Base-by-base conservation (phyloP, 108 stramenopile genomes). In the Ochromonas danica region DNA sequence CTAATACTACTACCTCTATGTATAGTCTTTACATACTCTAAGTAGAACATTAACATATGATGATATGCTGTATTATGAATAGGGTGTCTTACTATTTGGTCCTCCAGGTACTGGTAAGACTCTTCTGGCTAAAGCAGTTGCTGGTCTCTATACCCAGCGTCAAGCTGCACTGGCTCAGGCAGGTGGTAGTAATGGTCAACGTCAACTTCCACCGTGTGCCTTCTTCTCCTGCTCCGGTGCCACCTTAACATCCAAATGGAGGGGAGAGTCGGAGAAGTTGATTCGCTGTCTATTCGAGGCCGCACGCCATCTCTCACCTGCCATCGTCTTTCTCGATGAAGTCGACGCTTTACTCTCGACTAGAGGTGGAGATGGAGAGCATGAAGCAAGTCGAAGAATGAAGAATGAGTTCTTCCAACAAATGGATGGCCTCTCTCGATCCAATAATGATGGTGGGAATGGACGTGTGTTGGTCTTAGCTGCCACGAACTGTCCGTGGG, bases 41-140 rank as follows among this genome's bases (percentile, higher is more conserved):
- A n/a, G n/a, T n/a, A n/a, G n/a, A n/a, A n/a, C n/a, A n/a, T 22
- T 51, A 51, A 51, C 45, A 51, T 14, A 51, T 51, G 14, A 14
- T 51, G 45, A 51, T 51, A 14, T 14, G 6, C 22, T 14, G 6
- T 14, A 51, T 51, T 22, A 14, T 51, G 22, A 51, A 14, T 51
- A 51, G 63, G 91, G 92, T 25, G 84, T 91, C 25, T 62, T 94
- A 35, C 80, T 94, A 27, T 92, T 88, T 70, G 93, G 91, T 0
- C 84, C 88, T 0, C 92, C 91, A 28, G 93, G 93, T 41, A 33
- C 62, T 10, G 79, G 79, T 40, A 65, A 99, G 88, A 99, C 99
- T 17, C 85, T 99, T 67, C 96, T 99, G 28, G 99, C 99, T 63
- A 97, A 97, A 80, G 97, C 97, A 0, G 96, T 99, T 1, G 99